Conservation (phyloP, 2,329 filamentous ascomycete species). For the Penicillium brevicompactum region DNA sequence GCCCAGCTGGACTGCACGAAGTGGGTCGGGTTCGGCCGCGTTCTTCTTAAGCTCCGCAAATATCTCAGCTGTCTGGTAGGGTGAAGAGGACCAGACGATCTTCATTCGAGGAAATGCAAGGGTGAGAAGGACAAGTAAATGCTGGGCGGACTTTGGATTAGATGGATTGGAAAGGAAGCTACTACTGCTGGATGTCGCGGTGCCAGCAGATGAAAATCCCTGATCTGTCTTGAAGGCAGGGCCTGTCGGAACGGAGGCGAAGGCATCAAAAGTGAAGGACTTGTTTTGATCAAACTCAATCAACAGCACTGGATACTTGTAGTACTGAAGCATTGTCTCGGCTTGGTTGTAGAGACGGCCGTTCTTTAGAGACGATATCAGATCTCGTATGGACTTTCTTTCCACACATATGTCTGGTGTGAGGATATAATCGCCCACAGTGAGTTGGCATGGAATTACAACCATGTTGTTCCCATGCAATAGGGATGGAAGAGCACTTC, state of each 20-base stretch:
- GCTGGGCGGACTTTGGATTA: conserved; percentile 76
- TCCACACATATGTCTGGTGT: conserved; percentile 91
- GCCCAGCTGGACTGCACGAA: conserved; percentile 80
- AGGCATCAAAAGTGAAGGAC: conserved; percentile 87
- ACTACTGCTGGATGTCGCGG: conserved; percentile 52
- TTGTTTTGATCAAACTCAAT: conserved; percentile 99
- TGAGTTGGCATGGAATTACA: conserved; percentile 92
- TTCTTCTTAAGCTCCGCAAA: conserved; percentile 91
- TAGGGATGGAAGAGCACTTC: conserved; percentile 86
- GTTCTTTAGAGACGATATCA: conserved; percentile 89
- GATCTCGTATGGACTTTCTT: conserved; percentile 87
- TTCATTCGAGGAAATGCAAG: conserved; percentile 86
- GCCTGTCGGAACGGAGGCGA: conserved; percentile 43
- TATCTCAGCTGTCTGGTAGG: conserved; percentile 96
- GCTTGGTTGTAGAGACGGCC: conserved; percentile 89
- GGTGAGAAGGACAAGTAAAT: conserved; percentile 87
- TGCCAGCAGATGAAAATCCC: conserved; percentile 46
- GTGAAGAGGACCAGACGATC: conserved; percentile 90
- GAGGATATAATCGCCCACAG: conserved; percentile 93
- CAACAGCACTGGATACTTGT: conserved; percentile 84
- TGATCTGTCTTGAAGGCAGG: conserved; percentile 55
- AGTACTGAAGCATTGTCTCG: conserved; percentile 92
- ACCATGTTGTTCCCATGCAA: conserved; percentile 86
- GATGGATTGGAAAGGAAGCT: conserved; percentile 64
- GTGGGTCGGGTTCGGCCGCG: conserved; percentile 85